These are phyloP conservation scores for Pleurotus pulmonarius DNA, from an alignment of 768 basidiomycete genomes.

Conservation along the genomic window DNA sequence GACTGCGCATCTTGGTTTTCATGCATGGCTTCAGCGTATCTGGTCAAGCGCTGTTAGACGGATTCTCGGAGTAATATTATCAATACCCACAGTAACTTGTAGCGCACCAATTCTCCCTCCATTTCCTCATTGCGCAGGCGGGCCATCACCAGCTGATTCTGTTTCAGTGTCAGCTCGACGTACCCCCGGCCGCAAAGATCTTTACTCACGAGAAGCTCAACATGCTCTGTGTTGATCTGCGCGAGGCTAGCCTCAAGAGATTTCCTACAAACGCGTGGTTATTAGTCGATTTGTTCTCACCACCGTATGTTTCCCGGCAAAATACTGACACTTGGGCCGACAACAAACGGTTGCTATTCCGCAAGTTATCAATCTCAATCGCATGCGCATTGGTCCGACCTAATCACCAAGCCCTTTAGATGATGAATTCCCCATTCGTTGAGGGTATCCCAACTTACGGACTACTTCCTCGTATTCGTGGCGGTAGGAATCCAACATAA, in stretches of 20 bases:
- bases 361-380: conserved; percentile 76
- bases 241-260: conserved; percentile 74
- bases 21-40: conserved; percentile 76
- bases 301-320: neutral
- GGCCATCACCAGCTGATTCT: conserved; percentile 91
- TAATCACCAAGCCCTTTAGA: neutral
- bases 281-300: no score
- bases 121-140: conserved; percentile 89
- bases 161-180: neutral
- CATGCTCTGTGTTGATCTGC: conserved; percentile 81
- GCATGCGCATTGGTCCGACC: conserved; percentile 43
- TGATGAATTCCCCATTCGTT: no score
- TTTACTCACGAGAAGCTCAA: conserved; percentile 58
- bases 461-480: conserved; percentile 86
- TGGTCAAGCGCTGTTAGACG: conserved; percentile 13
- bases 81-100: conserved; percentile 77
- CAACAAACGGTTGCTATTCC: conserved; percentile 74
- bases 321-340: conserved; percentile 72
- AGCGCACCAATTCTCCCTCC: conserved; percentile 90
- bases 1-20: conserved; percentile 69
- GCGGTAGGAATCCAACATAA: conserved; percentile 89
- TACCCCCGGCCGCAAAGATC: no score
- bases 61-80: conserved; percentile 6
- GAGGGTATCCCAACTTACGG: conserved; percentile 23
- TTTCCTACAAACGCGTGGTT: conserved; percentile 46